Evolutionary conservation across 1,139 yeast genomes (phyloP).

Genomic region (Scheffersomyces lignicola): DNA sequence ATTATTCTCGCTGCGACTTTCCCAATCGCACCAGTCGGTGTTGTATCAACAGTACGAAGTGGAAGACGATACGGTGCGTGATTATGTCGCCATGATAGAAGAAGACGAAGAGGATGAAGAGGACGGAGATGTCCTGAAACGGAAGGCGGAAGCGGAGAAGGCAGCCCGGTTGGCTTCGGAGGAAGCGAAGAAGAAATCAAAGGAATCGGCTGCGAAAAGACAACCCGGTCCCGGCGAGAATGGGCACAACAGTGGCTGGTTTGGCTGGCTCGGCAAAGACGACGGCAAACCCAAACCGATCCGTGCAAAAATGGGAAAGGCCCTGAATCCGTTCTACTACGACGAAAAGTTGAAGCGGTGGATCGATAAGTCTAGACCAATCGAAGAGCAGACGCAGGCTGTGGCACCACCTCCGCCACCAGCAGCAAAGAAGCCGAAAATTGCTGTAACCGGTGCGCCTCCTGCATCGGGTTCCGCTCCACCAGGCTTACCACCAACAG

Average conservation of each 20-base stretch:
- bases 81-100: conserved; percentile 45
- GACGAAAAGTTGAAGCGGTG: conserved; percentile 86
- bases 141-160: conserved; percentile 10
- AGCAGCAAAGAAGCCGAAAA: conserved; percentile 38
- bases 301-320: conserved; percentile 85
- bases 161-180: conserved; percentile 9
- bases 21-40: conserved; percentile 49
- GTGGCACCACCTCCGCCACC: conserved; percentile 80
- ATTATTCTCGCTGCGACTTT: conserved; percentile 38
- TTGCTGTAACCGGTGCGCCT: conserved; percentile 13
- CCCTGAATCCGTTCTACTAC: conserved; percentile 64
- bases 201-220: conserved; percentile 15
- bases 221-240: conserved; percentile 8
- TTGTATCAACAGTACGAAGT: conserved; percentile 51
- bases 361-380: conserved; percentile 72
- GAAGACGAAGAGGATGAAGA: conserved; percentile 49
- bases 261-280: conserved; percentile 49
- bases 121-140: conserved; percentile 18
- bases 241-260: conserved; percentile 20
- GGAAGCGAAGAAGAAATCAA: conserved; percentile 16
- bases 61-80: conserved; percentile 47
- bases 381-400: conserved; percentile 65
- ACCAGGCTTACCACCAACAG: conserved; percentile 11
- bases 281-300: conserved; percentile 72
- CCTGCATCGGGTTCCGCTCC: conserved; percentile 11